Percentiles rank a stretch among this genome's conserved stretches.
Evolutionary conservation across 768 basidiomycete genomes (phyloP).

Genomic region (Suillus lakei): DNA sequence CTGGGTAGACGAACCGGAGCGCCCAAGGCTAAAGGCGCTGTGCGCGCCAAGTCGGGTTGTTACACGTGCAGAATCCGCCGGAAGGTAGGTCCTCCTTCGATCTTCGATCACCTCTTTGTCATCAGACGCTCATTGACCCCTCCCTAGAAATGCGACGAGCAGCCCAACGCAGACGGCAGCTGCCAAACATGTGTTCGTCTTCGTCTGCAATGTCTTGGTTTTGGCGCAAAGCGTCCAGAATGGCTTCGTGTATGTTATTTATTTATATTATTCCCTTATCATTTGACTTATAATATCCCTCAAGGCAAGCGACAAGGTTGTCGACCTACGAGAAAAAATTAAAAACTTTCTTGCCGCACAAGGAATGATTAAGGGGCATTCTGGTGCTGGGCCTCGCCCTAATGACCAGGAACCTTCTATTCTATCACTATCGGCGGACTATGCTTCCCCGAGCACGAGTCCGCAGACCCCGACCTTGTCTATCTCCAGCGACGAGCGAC

Average conservation of each 20-base stretch:
- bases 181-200: conserved; percentile 83
- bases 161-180: conserved; percentile 58
- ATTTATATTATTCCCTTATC: conserved; percentile 1
- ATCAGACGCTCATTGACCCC: conserved; percentile 19
- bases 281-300: conserved; percentile 19
- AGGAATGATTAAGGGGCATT: conserved; percentile 90
- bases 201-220: conserved; percentile 83
- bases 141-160: conserved; percentile 83
- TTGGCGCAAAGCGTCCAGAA: conserved; percentile 84
- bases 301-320: conserved; percentile 74
- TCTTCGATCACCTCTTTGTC: conserved; percentile 14
- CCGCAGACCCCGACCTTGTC: conserved; percentile 55
- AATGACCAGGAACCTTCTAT: conserved; percentile 61
- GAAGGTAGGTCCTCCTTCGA: conserved; percentile 56
- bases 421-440: conserved; percentile 51
- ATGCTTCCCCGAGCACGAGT: conserved; percentile 43
- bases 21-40: conserved; percentile 79
- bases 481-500: conserved; percentile 44
- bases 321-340: conserved; percentile 75
- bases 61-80: conserved; percentile 88
- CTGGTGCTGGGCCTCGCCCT: conserved; percentile 66
- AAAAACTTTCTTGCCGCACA: conserved; percentile 79
- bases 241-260: conserved; percentile 74
- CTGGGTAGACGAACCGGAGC: conserved; percentile 50
- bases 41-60: conserved; percentile 87